phyloP scores from a whole-genome alignment of 2,329 filamentous ascomycete genomes.

The Beauveria bassiana region DNA sequence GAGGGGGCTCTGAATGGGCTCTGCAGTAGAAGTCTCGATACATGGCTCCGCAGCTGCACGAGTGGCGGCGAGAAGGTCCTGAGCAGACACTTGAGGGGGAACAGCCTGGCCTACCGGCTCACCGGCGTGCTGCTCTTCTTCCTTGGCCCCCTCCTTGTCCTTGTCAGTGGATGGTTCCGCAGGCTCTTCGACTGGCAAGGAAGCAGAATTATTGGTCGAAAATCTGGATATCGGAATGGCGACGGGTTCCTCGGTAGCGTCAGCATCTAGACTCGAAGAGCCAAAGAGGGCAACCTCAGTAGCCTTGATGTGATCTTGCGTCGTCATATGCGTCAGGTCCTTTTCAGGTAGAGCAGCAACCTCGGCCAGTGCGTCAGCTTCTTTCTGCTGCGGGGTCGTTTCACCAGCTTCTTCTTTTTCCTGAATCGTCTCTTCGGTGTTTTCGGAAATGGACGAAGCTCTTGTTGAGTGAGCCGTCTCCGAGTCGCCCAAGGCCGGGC shows the following conservation, averaged over 20 bases:
- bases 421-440: slow-evolving; percentile 51
- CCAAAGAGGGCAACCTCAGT: slow-evolving; percentile 16
- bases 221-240: slow-evolving; percentile 35
- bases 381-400: slow-evolving; percentile 13
- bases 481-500: slow-evolving; percentile 44
- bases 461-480: slow-evolving; percentile 53
- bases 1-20: background rate
- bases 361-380: background rate
- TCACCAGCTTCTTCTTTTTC: slow-evolving; percentile 22
- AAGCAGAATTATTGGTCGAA: slow-evolving; percentile 23
- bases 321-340: background rate
- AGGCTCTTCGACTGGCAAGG: background rate
- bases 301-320: slow-evolving; percentile 7
- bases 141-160: background rate
- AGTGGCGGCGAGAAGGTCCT: slow-evolving; percentile 19
- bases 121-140: background rate
- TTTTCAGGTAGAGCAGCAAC: background rate
- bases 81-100: slow-evolving; percentile 19
- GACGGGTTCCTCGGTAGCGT: background rate
- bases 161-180: background rate
- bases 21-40: slow-evolving; percentile 11
- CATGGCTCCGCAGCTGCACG: slow-evolving; percentile 14
- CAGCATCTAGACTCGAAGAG: slow-evolving; percentile 7
- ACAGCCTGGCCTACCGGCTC: background rate
- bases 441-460: slow-evolving; percentile 56